Base-by-base conservation (phyloP, 768 basidiomycete species). In the Tephrocybe sp. region DNA sequence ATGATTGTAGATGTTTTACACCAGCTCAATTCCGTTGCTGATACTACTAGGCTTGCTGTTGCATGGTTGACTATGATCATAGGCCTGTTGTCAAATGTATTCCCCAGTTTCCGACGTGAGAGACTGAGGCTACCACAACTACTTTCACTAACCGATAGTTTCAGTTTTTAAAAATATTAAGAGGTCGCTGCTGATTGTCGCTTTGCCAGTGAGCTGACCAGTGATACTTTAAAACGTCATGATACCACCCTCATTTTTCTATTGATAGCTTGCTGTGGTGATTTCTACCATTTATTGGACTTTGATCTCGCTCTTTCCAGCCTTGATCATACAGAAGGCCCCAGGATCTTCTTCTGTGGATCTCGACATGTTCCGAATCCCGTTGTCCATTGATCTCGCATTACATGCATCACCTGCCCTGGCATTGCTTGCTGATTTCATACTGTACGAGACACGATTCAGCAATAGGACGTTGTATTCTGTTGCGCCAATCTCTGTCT, bases 231-330 rank as follows among this genome's bases (percentile, higher is more conserved):
- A 43, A 30, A 31, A 40, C 42, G 12, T 39, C 26, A 32, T 11
- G 14, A 39, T 26, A 22, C 38, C 32, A 49, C 16, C 19, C 33
- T 22, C 17, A 16, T 20, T n/a, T n/a, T 14, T 26, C 23, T 16
- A 14, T 19, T 14, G 33, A 6, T 13, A 73, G 71, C 62, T 72
- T 20, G 67, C 68, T 11, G 66, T 70, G 14, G 67, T 73, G 38
- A 65, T 74, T 23, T 71, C 73, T 9, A 64, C 61, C 22, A 82
- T 92, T 44, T 92, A 91, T 68, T 90, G 87, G 89, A 65, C 78
- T 1, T 72, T 91, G 12, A 55, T 87, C 6, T 36, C 79, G 1
- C 59, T 77, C 52, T 67, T 74, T 39, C 89, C 90, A 0, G 49
- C 70, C 12, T 70, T 89, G 17, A 87, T 92, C 58, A 48, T 87